Conservation (phyloP, 1,284 basidiomycete species). For the Cryptococcus amylolentus region DNA sequence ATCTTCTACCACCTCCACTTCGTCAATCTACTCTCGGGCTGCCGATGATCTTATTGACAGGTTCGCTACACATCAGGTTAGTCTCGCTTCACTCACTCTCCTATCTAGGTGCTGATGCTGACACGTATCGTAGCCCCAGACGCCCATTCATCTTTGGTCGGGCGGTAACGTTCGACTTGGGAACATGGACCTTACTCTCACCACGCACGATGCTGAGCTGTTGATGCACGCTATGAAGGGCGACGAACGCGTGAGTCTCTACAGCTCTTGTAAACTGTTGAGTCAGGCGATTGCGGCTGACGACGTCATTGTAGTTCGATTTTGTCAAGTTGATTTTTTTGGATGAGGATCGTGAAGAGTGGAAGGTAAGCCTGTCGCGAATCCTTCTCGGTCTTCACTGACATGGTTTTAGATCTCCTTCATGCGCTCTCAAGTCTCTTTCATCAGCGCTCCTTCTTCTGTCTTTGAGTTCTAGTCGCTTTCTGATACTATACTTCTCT, state of each 20-base stretch:
- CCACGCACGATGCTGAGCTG: conserved; percentile 25
- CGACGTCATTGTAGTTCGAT: conserved; percentile 25
- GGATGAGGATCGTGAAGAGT: conserved; percentile 40
- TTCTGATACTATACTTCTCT: too few relatives aligned
- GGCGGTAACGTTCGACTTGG: conserved; percentile 38
- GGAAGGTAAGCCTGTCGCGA: conserved; percentile 30
- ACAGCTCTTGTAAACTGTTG: neutral
- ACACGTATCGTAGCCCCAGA: conserved; percentile 17
- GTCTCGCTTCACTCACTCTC: conserved; percentile 8
- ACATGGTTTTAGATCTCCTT: conserved; percentile 27
- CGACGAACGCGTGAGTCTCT: conserved; percentile 31
- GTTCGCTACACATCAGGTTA: conserved; percentile 27
- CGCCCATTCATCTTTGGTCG: conserved; percentile 41
- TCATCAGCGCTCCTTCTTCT: conserved; percentile 10
- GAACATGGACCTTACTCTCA: conserved; percentile 32
- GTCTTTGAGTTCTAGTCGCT: conserved; percentile 17
- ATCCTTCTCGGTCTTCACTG: neutral
- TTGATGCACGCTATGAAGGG: conserved; percentile 26
- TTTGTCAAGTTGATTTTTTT: conserved; percentile 31
- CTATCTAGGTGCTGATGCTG: neutral
- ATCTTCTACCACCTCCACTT: conserved; percentile 20
- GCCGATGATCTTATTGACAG: conserved; percentile 38
- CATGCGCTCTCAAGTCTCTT: conserved; percentile 15
- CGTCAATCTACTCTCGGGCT: conserved; percentile 25
- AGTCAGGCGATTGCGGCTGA: neutral